A percentile compares a stretch with the other conserved stretches of the same genome.
Evolutionary conservation across 2,329 filamentous ascomycete species (phyloP).

Genomic region (Aspergillus quadrilineatus): DNA sequence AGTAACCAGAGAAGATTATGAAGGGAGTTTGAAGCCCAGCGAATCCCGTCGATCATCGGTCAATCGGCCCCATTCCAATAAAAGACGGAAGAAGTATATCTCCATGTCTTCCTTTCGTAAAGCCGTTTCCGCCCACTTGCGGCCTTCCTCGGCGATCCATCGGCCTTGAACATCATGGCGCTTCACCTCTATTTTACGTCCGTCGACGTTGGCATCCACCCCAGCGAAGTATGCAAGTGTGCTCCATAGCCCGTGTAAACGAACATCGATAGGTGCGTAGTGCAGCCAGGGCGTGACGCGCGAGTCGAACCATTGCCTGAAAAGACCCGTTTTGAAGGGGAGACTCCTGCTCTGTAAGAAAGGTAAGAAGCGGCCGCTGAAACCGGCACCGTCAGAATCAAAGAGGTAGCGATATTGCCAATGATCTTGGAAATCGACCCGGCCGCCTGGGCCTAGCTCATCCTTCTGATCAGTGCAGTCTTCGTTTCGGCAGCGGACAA

Average conservation of each 20-base stretch:
- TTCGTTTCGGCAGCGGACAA: constrained; percentile 53
- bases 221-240: constrained; percentile 74
- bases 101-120: constrained; percentile 73
- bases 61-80: constrained; percentile 74
- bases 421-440: constrained; percentile 56
- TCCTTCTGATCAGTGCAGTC: constrained; percentile 53
- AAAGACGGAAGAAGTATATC: constrained; percentile 73
- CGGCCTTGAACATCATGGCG: constrained; percentile 55
- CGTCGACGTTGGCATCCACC: constrained; percentile 27
- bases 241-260: constrained; percentile 71
- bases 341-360: constrained; percentile 66
- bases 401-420: constrained; percentile 70
- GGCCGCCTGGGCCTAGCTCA: constrained; percentile 52
- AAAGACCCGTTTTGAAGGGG: constrained; percentile 69
- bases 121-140: constrained; percentile 63
- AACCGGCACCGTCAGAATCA: constrained; percentile 67
- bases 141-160: constrained; percentile 66
- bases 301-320: constrained; percentile 76
- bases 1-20: not conserved
- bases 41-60: constrained; percentile 60
- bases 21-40: constrained; percentile 40
- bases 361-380: constrained; percentile 64
- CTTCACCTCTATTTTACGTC: constrained; percentile 20
- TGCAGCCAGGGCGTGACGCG: constrained; percentile 74
- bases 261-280: constrained; percentile 73